Evolutionary conservation across 2,329 filamentous ascomycete species (phyloP), one percentile per base, ranked within the genome.

Genomic region (Penicillium expansum): DNA sequence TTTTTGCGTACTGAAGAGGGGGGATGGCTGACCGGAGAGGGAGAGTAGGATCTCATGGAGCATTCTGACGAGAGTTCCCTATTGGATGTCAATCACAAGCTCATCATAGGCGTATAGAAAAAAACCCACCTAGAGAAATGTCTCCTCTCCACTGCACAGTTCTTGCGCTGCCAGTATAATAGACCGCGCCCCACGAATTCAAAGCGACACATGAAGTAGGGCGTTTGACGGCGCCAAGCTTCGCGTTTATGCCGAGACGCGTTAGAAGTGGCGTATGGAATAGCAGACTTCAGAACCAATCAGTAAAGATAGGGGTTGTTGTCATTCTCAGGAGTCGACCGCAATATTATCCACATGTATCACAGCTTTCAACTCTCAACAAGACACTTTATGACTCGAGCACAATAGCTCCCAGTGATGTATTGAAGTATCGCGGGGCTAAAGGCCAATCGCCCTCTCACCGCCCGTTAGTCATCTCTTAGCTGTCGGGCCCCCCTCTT

Each of bases 31-130:
- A 65, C 94, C 93, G 69, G 92, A 95, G 76, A 97, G 87, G 74
- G 92, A 93, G 76, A 99, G 88, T 76, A 97, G 86, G 79, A 99
- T 91, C 82, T 99, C 94, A 84, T 97, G 94, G 75, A 99, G 90
- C 94, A 99, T 99, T 65, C 68, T 76, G 71, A 57, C 53, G 61
- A 58, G 27, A 52, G 38, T 45, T 56, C 48, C 39, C 54, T 56
- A 47, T 56, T 11, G 33, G 20, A 24, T 39, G 11, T 52, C 20
- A 56, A 24, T 22, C 14, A 47, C 20, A 6, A 41, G 35, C 35
- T 22, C 9, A 10, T 33, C 41, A 30, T 6, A 16, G 14, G 60
- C 47, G 42, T 65, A 58, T 47, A 66, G 52, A 27, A 20, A n/a
- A 24, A 50, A 37, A 62, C 65, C 41, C 54, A 73, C 67, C 69